Evolutionary conservation across 495 filamentous ascomycete genomes (phyloP), one percentile per base, ranked within the genome.

Genomic region (Copromyces sp.): DNA sequence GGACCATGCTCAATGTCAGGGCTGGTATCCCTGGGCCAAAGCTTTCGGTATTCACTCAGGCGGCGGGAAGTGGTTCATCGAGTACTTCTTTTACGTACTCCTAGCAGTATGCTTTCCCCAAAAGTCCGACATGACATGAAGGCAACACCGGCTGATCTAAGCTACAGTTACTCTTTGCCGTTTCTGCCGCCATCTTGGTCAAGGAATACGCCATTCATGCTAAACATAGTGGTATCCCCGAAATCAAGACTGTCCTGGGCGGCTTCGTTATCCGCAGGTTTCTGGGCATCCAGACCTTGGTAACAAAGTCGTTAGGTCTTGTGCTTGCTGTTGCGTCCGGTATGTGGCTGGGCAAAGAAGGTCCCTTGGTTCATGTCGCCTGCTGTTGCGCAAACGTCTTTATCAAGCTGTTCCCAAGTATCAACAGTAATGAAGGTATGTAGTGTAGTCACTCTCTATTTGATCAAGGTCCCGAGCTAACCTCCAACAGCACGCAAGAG

Each of bases 261-360:
- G 95, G 95, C 29, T 98, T 97, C 83, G 90, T 99, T 11, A 98
- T 99, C 72, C 88, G 90, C 70, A 88, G 90, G 77, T 98, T 99
- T 75, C 87, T 99, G 87, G 94, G 95, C 7, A 82, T 87, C n/a
- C 97, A 94, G 95, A 98, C 95, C 1, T 83, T 99, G 76, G 81
- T 92, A 32, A 94, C 95, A 68, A 99, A 99, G 78, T 97, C 94
- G 4, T 80, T 99, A 45, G 95, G 95, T 53, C 82, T 99, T 83
- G 94, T 95, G 81, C 87, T 99, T 53, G 90, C 95, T 37, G 96
- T 98, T 74, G 93, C 94, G 74, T 98, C 95, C 24, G 96, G 95
- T 16, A 87, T 99, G 82, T 99, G 95, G 95, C 82, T 99, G n/a
- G 95, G 95, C 24, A 99, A 99, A 79, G 95, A 99, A 86, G 95